Evolutionary conservation across 192 early-diverging fungal species (phyloP).

Genomic region (Bifiguratus adelaidae): DNA sequence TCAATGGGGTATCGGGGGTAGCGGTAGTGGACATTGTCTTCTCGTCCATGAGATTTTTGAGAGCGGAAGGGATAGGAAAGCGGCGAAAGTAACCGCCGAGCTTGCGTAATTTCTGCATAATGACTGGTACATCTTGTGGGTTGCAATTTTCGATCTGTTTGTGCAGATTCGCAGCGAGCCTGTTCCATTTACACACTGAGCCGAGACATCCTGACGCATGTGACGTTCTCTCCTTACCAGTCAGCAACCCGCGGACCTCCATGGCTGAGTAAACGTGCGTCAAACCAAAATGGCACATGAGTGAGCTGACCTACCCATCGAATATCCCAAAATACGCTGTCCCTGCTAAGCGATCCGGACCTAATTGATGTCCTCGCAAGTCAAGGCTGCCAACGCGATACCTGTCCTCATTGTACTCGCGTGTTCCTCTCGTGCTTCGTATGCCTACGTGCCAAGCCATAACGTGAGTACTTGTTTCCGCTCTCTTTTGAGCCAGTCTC

Average conservation of each 20-base stretch:
- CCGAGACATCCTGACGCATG: too few species aligned
- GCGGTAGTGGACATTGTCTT: not conserved
- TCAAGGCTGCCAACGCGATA: conserved; percentile 30
- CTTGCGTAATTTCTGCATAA: conserved; percentile 20
- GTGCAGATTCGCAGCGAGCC: conserved; percentile 36
- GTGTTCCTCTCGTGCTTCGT: conserved; percentile 39
- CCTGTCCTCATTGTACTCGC: conserved; percentile 43
- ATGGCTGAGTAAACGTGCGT: conserved; percentile 4
- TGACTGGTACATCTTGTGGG: conserved; percentile 21
- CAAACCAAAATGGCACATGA: not conserved
- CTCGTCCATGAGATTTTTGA: conserved; percentile 10
- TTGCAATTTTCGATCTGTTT: conserved; percentile 27
- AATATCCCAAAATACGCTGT: conserved; percentile 44
- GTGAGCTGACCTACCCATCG: conserved; percentile 31
- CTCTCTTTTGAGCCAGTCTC: conserved; percentile 2
- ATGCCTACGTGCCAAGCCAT: not conserved
- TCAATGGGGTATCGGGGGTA: conserved; percentile 23
- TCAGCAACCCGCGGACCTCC: conserved; percentile 20
- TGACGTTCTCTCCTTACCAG: too few species aligned
- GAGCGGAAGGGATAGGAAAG: conserved; percentile 13
- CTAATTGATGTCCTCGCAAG: too few species aligned
- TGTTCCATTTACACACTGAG: too few species aligned
- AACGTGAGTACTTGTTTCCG: not conserved
- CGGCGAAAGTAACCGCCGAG: conserved; percentile 35
- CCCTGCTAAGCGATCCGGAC: too few species aligned